Base-by-base conservation (phyloP, 2,329 filamentous ascomycete genomes). In the Beauveria australis region DNA sequence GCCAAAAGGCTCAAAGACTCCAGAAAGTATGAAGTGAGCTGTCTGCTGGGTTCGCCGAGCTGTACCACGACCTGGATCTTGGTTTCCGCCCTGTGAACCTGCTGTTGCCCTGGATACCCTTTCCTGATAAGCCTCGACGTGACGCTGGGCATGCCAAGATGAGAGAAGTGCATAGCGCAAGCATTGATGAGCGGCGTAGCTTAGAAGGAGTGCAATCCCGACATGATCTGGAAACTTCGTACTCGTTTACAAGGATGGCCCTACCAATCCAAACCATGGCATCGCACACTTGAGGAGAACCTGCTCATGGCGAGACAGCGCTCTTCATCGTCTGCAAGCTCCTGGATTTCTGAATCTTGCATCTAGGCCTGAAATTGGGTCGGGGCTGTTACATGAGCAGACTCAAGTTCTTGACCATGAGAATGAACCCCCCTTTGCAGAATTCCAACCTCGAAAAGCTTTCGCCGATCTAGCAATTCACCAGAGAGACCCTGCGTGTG, bases 281-380 rank as follows among this genome's bases (percentile, higher is more conserved):
- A 84, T 93, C 56, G 89, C 89, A 0, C 86, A 91, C 73, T 89
- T 93, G 80, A 92, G 93, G 89, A 93, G 93, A 68, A 89, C 0
- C 80, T 93, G 18, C 81, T 93, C 56, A 92, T 94, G 89, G 89
- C 87, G 12, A 89, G 89, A 55, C 89, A 94, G 70, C 89, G 93
- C 75, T 89, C 88, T 1, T 92, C 89, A 0, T 88, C 89, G 5
- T 87, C 89, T 0, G 88, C 88, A n/a, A 85, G 85, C 66, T 81
- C 87, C 9, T 93, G 89, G 89, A 89, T 91, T 65, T 66, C 79
- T 92, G 14, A 87, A 85, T 53, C 80, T 93, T 3, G 89, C 89
- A 10, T 82, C 86, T 1, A 79, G 85, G 18, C 89, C 89, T 0
- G 81, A 88, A 28, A 82, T 92, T 60, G 75, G 84, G 55, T 87